Evolutionary conservation across 805 yeast genomes (phyloP).

Genomic region (Candida suzukii): DNA sequence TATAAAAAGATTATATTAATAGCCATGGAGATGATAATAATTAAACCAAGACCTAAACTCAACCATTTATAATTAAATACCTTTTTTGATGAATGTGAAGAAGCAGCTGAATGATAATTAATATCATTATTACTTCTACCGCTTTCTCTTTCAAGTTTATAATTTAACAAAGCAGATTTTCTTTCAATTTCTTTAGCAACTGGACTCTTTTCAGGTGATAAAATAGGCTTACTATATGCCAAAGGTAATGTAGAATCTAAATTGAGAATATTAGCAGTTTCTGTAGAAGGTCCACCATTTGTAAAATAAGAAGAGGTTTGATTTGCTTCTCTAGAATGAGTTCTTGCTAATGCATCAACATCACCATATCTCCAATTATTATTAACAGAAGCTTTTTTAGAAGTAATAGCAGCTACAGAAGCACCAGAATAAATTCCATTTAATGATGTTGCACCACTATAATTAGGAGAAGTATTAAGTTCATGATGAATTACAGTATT

Average conservation of each 20-base stretch:
- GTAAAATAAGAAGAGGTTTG: background rate
- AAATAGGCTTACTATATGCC: background rate
- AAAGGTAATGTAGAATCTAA: background rate
- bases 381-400: conserved; percentile 12
- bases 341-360: conserved; percentile 8
- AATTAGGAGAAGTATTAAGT: background rate
- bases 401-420: conserved; percentile 12
- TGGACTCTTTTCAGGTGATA: background rate
- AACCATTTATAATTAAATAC: background rate
- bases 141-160: background rate
- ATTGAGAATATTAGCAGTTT: background rate
- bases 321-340: background rate
- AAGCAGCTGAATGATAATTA: too few relatives aligned
- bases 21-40: background rate
- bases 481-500: conserved; percentile 1
- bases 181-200: background rate
- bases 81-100: too few relatives aligned
- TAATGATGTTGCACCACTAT: background rate
- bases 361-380: conserved; percentile 14
- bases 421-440: conserved; percentile 8
- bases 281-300: background rate
- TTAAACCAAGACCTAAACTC: background rate
- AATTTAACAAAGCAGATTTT: background rate
- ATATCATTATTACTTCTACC: too few relatives aligned
- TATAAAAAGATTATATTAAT: background rate